Evolutionary conservation across 305 asterid species (phyloP), one percentile per base, ranked within the genome.

Genomic region (Caryopteris hybrid): DNA sequence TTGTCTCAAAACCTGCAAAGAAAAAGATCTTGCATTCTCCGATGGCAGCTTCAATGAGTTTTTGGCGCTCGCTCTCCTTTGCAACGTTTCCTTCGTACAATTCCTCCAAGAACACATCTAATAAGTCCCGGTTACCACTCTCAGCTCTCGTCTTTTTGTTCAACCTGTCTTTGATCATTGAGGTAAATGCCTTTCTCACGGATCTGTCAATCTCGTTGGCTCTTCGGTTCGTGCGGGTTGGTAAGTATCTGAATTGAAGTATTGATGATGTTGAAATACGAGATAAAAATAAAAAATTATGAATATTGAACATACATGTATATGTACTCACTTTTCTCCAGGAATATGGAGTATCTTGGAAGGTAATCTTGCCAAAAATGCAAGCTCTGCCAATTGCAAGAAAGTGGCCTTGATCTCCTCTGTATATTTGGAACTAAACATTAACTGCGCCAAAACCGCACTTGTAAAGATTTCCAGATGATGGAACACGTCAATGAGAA

Each of bases 221-320:
- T 52, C 74, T 79, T 17, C 71, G 77, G 54, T 78, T 77, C 52
- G 52, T 76, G 57, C 70, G 68, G 0, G 88, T 83, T 17, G 85
- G 84, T 41, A 65, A 22, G 61, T 12, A 62, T 20, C 64, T 36
- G 11, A 33, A 21, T n/a, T n/a, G 3, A 23, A 23, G 5, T 12
- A 51, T 23, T 51, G 12, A 51, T 51, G 22, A 25, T 52, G 17
- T 50, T 47, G 17, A 10, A 3, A 4, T 10, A 9, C 7, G 16
- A 22, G 23, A 10, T 22, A 4, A 23, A 23, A n/a, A n/a, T n/a
- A n/a, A n/a, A n/a, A n/a, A n/a, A n/a, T n/a, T n/a, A n/a, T n/a
- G n/a, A n/a, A n/a, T n/a, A 33, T 4, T 6, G 8, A 4, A 6
- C 6, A 33, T 33, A 33, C 9, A n/a, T n/a, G n/a, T n/a, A n/a